These are phyloP conservation scores for Biscogniauxia marginata DNA, from an alignment of 2,329 filamentous ascomycete species.

Conservation along the genomic window DNA sequence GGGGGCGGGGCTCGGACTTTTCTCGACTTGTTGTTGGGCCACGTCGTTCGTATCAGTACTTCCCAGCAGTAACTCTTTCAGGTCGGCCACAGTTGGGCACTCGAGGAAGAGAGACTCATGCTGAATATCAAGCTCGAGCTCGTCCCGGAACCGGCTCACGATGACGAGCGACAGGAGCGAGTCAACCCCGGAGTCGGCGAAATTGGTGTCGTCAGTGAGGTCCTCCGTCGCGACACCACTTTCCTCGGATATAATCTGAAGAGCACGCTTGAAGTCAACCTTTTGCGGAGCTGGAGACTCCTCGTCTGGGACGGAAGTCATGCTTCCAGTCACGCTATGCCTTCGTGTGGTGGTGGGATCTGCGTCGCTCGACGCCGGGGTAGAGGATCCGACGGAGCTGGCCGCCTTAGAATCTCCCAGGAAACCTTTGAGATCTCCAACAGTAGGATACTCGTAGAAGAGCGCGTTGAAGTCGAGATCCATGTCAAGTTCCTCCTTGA, in stretches of 20 bases:
- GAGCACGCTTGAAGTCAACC: constrained; percentile 5
- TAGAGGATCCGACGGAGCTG: background rate
- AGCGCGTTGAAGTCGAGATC: constrained; percentile 27
- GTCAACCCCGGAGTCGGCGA: constrained; percentile 18
- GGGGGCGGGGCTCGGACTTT: no score
- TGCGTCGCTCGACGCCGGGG: background rate
- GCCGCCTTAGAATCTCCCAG: constrained; percentile 5
- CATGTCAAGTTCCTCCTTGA: constrained; percentile 33
- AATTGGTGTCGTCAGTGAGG: constrained; percentile 20
- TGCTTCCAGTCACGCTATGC: background rate
- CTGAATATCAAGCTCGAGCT: constrained; percentile 13
- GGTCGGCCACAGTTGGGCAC: constrained; percentile 8
- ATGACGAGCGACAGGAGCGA: constrained; percentile 17
- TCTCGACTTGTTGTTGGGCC: no score
- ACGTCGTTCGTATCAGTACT: no score
- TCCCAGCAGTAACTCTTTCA: constrained; percentile 2
- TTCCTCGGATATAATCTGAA: constrained; percentile 16
- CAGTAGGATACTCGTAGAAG: constrained; percentile 30
- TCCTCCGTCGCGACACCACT: constrained; percentile 17
- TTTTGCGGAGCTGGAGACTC: background rate
- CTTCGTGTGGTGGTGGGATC: background rate
- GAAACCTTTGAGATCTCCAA: constrained; percentile 16
- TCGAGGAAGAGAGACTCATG: constrained; percentile 12
- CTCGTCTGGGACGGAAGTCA: background rate
- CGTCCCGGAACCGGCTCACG: constrained; percentile 14